A percentile compares a stretch with the other conserved stretches of the same genome.
Evolutionary conservation across 1,284 basidiomycete genomes (phyloP).

Genomic region (Sporisorium sorghi): DNA sequence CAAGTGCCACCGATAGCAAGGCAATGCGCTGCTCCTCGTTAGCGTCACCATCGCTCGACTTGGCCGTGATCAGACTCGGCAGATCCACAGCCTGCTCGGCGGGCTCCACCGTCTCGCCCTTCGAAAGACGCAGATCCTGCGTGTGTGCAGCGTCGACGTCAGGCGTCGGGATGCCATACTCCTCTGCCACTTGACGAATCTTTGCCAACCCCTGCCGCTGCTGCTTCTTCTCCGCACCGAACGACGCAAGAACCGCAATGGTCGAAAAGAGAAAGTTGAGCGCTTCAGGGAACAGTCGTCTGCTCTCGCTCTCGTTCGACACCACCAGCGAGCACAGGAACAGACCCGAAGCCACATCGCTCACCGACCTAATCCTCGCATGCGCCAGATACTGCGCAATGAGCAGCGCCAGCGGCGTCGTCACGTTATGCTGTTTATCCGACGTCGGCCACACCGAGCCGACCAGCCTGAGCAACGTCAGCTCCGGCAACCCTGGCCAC

Average conservation of each 20-base stretch:
- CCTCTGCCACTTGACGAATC: slow-evolving; percentile 36
- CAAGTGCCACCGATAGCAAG: slow-evolving; percentile 45
- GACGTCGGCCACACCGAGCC: slow-evolving; percentile 91
- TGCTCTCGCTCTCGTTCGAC: slow-evolving; percentile 82
- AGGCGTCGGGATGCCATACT: slow-evolving; percentile 64
- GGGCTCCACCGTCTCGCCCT: slow-evolving; percentile 15
- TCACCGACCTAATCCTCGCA: slow-evolving; percentile 79
- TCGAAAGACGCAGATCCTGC: slow-evolving; percentile 23
- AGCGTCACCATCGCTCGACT: slow-evolving; percentile 1
- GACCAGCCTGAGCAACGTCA: slow-evolving; percentile 82
- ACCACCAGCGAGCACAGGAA: slow-evolving; percentile 86
- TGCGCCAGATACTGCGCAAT: slow-evolving; percentile 92
- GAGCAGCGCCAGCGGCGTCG: slow-evolving; percentile 85
- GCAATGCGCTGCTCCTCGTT: slow-evolving; percentile 4
- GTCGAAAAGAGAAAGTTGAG: slow-evolving; percentile 83
- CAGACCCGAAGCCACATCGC: slow-evolving; percentile 84
- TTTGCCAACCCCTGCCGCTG: slow-evolving; percentile 47
- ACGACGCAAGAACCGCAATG: slow-evolving; percentile 78
- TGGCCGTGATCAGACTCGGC: slow-evolving; percentile 30
- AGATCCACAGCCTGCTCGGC: slow-evolving; percentile 25
- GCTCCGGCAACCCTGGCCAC: slow-evolving; percentile 87
- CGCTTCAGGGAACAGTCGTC: slow-evolving; percentile 88
- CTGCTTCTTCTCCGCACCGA: slow-evolving; percentile 31
- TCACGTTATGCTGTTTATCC: slow-evolving; percentile 89
- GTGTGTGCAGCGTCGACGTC: slow-evolving; percentile 58